Base-by-base conservation (phyloP, 768 basidiomycete genomes). In the Dendrothele bispora region DNA sequence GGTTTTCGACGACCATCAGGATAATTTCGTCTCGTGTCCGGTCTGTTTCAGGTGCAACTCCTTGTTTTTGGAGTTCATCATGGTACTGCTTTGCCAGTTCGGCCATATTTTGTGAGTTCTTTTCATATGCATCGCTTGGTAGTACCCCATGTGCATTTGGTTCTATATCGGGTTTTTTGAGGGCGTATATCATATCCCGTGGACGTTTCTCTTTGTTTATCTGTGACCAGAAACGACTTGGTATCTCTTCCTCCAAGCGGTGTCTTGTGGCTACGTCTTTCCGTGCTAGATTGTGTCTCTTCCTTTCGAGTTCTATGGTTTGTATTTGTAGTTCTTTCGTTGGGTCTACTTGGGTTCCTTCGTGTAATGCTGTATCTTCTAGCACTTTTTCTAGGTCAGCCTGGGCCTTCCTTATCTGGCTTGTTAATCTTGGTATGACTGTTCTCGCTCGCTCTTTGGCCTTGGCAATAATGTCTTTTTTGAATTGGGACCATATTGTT, bases 1-100 rank as follows among this genome's bases (percentile, higher is more conserved):
- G n/a, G n/a, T n/a, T n/a, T n/a, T n/a, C n/a, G n/a, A n/a, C n/a
- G n/a, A n/a, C n/a, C n/a, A n/a, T n/a, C n/a, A n/a, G n/a, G n/a
- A n/a, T n/a, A n/a, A n/a, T n/a, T n/a, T n/a, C n/a, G n/a, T 32
- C 30, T 32, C 30, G 10, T n/a, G 10, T n/a, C 30, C n/a, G 30
- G 10, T 32, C 30, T 10, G 30, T 10, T 10, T 32, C 30, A 24
- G 18, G 24, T 15, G 38, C 22, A 2, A 48, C 25, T 6, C 44
- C 41, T 15, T 51, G 38, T 0, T 29, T 27, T 40, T 73, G 68
- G 0, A 72, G 56, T 1, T 55, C 10, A 1, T 62, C 43, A 35
- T 71, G 65, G 40, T 67, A 58, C 15, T 59, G 21, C n/a, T 39
- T 46, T 0, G 67, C 63, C 0, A 70, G 43, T 0, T 68, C 47